Base-by-base conservation (phyloP, 495 filamentous ascomycete genomes). In the Terfezia boudieri region DNA sequence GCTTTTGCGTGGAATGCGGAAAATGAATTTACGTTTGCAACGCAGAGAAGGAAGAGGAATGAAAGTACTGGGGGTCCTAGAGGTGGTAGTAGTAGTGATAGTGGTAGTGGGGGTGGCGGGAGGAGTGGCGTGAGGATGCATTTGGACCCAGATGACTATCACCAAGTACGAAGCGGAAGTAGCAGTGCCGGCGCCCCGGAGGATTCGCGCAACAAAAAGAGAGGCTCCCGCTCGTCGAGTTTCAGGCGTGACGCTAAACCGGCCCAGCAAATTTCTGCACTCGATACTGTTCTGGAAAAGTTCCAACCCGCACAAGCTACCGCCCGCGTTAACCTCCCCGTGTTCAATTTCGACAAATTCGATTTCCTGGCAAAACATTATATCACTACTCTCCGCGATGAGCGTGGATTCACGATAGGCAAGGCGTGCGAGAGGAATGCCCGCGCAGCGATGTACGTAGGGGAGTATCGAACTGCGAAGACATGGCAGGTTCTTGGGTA, bases 111-210 rank as follows among this genome's bases (percentile, higher is more conserved):
- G 20, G 26, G 26, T 32, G 26, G 76, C 77, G n/a, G 74, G 70
- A 36, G 70, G 82, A 59, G 69, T 74, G 50, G 52, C 4, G 37
- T 52, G 14, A 43, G 57, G 10, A 36, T 50, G 7, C 43, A 32
- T 9, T 64, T 64, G 16, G 62, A 64, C 20, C 37, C 56, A 26
- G 62, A 64, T n/a, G 62, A 64, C 11, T 61, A 64, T 26, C 16
- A 62, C 36, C 56, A 60, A 16, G 51, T 58, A 17, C 46, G 58
- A 3, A 51, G 55, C 17, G 58, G 54, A 9, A 54, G 62, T 36
- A 59, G 58, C 50, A 59, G 59, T 64, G 64, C 56, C 59, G 56
- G 36, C 35, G 53, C 10, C 36, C 56, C 11, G 57, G 58, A 22
- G 58, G 61, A 9, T 46, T 54, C 11, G 11, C 61, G 22, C 55